Conservation (phyloP, 2,329 filamentous ascomycete genomes). For the Dactylellina leptospora region DNA sequence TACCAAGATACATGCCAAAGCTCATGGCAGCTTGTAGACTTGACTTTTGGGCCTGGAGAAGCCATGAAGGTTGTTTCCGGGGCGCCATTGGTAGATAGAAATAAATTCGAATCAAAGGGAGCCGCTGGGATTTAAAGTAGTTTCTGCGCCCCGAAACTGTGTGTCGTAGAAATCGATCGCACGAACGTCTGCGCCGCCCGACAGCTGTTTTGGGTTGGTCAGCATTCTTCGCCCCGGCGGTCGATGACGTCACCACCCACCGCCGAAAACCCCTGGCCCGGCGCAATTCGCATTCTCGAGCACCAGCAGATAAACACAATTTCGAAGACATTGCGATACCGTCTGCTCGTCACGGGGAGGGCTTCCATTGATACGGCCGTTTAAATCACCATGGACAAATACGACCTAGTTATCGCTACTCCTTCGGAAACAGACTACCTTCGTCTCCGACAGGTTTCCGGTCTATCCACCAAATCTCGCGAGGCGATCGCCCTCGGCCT, state of each 20-base stretch:
- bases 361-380: no score
- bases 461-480: slow-evolving; percentile 20
- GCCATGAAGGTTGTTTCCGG: slow-evolving; percentile 39
- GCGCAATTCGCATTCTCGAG: no score
- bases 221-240: neutral
- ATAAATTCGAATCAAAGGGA: no score
- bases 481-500: slow-evolving; percentile 28
- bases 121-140: no score
- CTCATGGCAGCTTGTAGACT: slow-evolving; percentile 48
- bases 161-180: neutral
- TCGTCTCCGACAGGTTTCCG: slow-evolving; percentile 27
- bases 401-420: slow-evolving; percentile 1
- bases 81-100: slow-evolving; percentile 8
- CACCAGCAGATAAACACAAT: no score
- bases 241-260: neutral
- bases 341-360: no score
- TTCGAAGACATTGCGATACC: no score
- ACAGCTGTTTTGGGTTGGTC: neutral
- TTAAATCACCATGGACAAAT: slow-evolving; percentile 3
- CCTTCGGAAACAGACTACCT: slow-evolving; percentile 22
- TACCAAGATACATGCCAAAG: slow-evolving; percentile 51
- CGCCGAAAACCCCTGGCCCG: no score
- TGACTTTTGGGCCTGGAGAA: slow-evolving; percentile 47
- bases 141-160: no score
- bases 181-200: neutral